phyloP scores from a whole-genome alignment of 208 protist genomes.

The Trypanosoma melophagium region DNA sequence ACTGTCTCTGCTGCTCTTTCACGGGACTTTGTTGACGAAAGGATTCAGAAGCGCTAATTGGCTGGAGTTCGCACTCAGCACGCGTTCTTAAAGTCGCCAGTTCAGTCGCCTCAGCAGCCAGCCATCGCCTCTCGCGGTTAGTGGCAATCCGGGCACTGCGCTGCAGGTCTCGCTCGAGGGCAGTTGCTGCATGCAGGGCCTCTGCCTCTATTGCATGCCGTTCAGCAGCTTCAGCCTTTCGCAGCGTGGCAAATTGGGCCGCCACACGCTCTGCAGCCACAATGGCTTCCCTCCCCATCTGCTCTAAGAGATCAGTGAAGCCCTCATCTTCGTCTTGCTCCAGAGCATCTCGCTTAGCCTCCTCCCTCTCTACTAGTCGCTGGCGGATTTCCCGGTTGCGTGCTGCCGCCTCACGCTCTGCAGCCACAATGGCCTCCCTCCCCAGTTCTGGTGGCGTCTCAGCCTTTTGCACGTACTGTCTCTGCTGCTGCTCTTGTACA shows the following conservation, averaged over 20 bases:
- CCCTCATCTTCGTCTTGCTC: not conserved
- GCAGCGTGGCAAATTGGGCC: not conserved
- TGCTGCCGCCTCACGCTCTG: not conserved
- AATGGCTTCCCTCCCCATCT: no score
- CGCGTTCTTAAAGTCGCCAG: not conserved
- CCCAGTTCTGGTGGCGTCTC: no score
- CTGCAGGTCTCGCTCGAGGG: not conserved
- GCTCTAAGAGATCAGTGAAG: no score
- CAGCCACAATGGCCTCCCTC: no score
- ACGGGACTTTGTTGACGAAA: no score
- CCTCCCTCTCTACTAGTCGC: not conserved
- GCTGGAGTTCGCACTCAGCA: no score
- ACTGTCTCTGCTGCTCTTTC: no score
- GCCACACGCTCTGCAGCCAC: not conserved
- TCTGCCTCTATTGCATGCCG: conserved; percentile 8
- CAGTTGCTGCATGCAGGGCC: not conserved
- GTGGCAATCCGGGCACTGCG: not conserved
- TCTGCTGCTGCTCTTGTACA: no score
- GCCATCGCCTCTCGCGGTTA: not conserved
- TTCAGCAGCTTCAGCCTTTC: not conserved
- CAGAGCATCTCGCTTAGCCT: not conserved
- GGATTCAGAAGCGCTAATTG: no score
- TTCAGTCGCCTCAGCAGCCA: not conserved
- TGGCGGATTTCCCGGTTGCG: not conserved
- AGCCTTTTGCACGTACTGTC: no score